phyloP scores from a whole-genome alignment of 2,329 filamentous ascomycete species.

The Trichoderma hamatum region DNA sequence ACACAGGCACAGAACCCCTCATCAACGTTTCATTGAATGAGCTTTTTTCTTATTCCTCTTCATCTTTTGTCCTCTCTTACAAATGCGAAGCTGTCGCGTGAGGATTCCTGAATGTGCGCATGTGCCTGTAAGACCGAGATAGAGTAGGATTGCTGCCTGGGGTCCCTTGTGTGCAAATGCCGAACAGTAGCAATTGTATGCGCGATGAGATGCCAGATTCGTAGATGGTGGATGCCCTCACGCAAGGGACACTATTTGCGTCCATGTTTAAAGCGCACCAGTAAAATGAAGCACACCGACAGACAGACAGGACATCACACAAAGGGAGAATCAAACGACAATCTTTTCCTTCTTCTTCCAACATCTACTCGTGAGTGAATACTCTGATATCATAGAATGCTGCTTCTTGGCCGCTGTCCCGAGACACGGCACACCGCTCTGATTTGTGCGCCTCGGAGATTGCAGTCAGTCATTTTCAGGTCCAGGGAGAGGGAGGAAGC shows the following conservation, averaged over 20 bases:
- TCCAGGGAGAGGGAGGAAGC: not conserved
- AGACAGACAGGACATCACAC: not conserved
- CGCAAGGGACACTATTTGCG: not conserved
- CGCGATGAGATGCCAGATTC: not conserved
- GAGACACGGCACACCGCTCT: conserved; percentile 9
- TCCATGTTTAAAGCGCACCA: not conserved
- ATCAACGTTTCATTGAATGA: conserved; percentile 1
- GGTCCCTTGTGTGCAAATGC: not conserved
- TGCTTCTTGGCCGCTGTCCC: not conserved
- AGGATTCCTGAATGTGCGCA: not conserved
- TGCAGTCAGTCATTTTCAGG: not conserved
- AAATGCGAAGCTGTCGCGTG: not conserved
- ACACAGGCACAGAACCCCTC: not conserved
- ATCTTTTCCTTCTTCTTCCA: not conserved
- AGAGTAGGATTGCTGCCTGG: not conserved
- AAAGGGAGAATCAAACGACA: not conserved
- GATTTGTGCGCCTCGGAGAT: not conserved
- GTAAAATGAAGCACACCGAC: not conserved
- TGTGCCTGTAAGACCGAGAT: not conserved
- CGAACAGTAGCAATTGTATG: not conserved
- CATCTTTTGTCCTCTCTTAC: not conserved
- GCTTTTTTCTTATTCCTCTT: not conserved
- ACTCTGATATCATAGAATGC: not conserved
- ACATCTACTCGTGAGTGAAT: not conserved
- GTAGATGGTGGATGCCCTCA: not conserved